These are phyloP conservation scores for Amylostereum areolatum DNA, from an alignment of 1,284 basidiomycete genomes.

Conservation along the genomic window DNA sequence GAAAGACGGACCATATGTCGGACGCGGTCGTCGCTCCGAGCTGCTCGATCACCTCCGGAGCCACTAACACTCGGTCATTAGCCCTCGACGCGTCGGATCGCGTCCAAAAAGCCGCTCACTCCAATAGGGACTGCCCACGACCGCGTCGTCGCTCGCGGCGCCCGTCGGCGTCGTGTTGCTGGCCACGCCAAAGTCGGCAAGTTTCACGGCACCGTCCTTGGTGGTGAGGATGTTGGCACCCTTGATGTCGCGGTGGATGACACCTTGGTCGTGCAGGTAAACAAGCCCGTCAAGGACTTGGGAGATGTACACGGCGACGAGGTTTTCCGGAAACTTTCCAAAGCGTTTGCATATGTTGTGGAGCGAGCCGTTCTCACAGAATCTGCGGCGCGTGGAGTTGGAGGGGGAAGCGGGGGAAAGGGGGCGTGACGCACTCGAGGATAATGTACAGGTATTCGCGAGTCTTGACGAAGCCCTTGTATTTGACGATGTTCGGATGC, in stretches of 20 bases:
- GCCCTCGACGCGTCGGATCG: no score
- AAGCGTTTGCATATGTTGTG: conserved; percentile 95
- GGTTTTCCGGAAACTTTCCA: conserved; percentile 95
- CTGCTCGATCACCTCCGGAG: conserved; percentile 96
- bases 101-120: conserved; percentile 44
- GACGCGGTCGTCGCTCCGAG: conserved; percentile 94
- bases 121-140: conserved; percentile 97
- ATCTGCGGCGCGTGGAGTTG: conserved; percentile 38
- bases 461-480: conserved; percentile 96
- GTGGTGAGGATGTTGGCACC: conserved; percentile 98
- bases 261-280: conserved; percentile 96
- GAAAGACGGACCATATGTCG: conserved; percentile 80
- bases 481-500: conserved; percentile 97
- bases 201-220: conserved; percentile 94
- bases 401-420: conserved; percentile 4
- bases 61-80: conserved; percentile 52
- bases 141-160: conserved; percentile 77
- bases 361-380: conserved; percentile 97
- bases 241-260: conserved; percentile 98
- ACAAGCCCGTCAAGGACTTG: conserved; percentile 91
- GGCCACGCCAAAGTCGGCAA: conserved; percentile 93
- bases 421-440: conserved; percentile 57
- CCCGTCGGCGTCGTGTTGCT: conserved; percentile 59
- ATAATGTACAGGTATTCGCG: conserved; percentile 94
- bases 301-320: conserved; percentile 94